Conservation (phyloP, 495 filamentous ascomycete species). For the Hypomontagnella monticulosa region DNA sequence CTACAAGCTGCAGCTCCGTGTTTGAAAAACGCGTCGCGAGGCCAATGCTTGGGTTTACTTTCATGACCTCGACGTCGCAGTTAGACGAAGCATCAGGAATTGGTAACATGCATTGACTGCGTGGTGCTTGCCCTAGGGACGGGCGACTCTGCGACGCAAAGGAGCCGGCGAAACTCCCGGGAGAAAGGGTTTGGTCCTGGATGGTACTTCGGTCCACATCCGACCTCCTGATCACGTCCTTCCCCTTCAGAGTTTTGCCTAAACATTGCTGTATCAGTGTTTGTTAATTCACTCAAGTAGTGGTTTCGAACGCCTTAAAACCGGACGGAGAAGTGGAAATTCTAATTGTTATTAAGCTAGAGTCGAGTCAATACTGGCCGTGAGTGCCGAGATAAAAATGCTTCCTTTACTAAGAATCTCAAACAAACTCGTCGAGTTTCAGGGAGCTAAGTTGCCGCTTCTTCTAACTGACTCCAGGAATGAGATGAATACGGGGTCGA, state of each 20-base stretch:
- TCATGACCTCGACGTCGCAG: neutral
- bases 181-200: neutral
- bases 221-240: constrained; percentile 1
- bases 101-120: too few species aligned
- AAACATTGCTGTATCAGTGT: neutral
- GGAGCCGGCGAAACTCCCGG: neutral
- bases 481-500: too few species aligned
- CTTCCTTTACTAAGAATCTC: too few species aligned
- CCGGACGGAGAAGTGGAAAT: too few species aligned
- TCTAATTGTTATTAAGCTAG: too few species aligned
- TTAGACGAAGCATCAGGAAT: too few species aligned
- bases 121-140: neutral
- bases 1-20: neutral
- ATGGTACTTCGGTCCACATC: neutral
- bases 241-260: neutral
- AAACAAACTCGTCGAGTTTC: too few species aligned
- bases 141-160: neutral
- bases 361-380: too few species aligned
- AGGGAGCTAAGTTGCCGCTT: too few species aligned
- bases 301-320: neutral
- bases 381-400: too few species aligned
- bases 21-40: neutral
- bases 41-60: neutral
- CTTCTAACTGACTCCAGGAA: too few species aligned
- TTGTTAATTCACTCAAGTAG: neutral